phyloP scores from a whole-genome alignment of 768 basidiomycete genomes.

The Amanita subjunquillea region DNA sequence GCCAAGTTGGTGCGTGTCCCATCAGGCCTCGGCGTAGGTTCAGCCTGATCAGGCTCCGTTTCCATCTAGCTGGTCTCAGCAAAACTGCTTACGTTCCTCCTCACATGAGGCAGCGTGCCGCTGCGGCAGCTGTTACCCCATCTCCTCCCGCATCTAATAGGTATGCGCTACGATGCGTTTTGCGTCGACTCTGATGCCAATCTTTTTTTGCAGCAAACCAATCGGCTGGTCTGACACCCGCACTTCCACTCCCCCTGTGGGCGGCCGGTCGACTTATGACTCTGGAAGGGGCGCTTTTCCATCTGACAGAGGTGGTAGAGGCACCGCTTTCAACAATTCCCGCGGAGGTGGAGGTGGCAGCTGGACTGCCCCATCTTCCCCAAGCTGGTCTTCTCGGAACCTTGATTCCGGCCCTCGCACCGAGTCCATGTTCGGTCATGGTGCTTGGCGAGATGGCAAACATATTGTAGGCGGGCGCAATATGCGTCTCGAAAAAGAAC shows the following conservation, averaged over 20 bases:
- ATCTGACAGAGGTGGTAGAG: slow-evolving; percentile 30
- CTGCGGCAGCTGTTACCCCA: slow-evolving; percentile 46
- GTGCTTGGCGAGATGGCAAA: slow-evolving; percentile 82
- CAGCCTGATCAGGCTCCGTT: slow-evolving; percentile 3
- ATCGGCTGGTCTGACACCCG: slow-evolving; percentile 72
- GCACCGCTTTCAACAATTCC: slow-evolving; percentile 27
- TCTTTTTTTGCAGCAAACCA: slow-evolving; percentile 20
- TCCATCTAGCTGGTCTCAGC: slow-evolving; percentile 54
- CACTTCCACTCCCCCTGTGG: slow-evolving; percentile 49
- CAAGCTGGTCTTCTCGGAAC: slow-evolving; percentile 31
- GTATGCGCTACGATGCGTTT: slow-evolving; percentile 24
- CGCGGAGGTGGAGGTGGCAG: slow-evolving; percentile 30
- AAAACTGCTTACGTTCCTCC: slow-evolving; percentile 86
- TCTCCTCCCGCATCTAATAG: slow-evolving; percentile 40
- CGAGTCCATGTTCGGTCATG: slow-evolving; percentile 37
- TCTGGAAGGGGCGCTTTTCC: slow-evolving; percentile 18
- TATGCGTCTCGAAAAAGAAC: slow-evolving; percentile 87
- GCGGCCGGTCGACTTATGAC: slow-evolving; percentile 35
- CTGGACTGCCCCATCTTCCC: slow-evolving; percentile 28
- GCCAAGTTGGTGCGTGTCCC: slow-evolving; percentile 52
- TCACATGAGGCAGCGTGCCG: slow-evolving; percentile 86
- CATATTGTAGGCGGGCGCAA: slow-evolving; percentile 83
- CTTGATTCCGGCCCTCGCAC: slow-evolving; percentile 40
- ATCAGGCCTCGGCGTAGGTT: slow-evolving; percentile 6
- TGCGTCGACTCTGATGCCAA: slow-evolving; percentile 10